Evolutionary conservation across 2,329 filamentous ascomycete species (phyloP).

Genomic region (Conoideocrella luteorostrata): DNA sequence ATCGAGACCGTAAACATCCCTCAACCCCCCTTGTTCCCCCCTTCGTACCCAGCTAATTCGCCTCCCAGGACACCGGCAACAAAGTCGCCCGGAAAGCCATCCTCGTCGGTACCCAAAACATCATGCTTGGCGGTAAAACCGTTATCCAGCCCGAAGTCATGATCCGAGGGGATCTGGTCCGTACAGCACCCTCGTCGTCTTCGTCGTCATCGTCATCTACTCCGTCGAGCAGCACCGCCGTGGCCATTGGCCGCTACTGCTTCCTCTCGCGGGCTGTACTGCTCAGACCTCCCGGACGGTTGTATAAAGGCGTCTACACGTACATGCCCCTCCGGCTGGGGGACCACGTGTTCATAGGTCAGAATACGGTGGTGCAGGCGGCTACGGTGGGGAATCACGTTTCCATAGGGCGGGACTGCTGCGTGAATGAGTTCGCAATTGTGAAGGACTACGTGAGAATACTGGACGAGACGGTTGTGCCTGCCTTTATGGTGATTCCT

Average conservation of each 20-base stretch:
- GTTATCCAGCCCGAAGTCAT: conserved; percentile 94
- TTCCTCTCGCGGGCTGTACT: conserved; percentile 75
- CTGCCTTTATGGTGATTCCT: conserved; percentile 84
- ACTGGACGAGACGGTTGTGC: conserved; percentile 76
- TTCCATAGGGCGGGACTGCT: conserved; percentile 70
- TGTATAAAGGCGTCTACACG: conserved; percentile 72
- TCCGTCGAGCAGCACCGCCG: conserved; percentile 55
- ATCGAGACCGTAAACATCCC: conserved; percentile 73
- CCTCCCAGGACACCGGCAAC: conserved; percentile 81
- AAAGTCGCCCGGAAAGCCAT: conserved; percentile 90
- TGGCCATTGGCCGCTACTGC: conserved; percentile 86
- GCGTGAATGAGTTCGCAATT: conserved; percentile 80
- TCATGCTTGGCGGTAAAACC: conserved; percentile 92
- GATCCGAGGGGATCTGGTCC: conserved; percentile 82
- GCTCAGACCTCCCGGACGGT: conserved; percentile 73
- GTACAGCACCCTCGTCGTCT: conserved; percentile 41
- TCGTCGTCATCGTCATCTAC: conserved; percentile 28
- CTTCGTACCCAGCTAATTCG: conserved; percentile 3
- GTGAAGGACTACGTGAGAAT: conserved; percentile 91
- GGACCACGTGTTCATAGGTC: conserved; percentile 88
- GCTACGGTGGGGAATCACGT: conserved; percentile 81
- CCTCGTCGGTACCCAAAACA: conserved; percentile 93
- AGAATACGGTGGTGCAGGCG: conserved; percentile 69
- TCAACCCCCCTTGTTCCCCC: not conserved
- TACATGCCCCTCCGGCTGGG: conserved; percentile 89